Evolutionary conservation across 495 filamentous ascomycete species (phyloP).

Genomic region (Tuber magnatum): DNA sequence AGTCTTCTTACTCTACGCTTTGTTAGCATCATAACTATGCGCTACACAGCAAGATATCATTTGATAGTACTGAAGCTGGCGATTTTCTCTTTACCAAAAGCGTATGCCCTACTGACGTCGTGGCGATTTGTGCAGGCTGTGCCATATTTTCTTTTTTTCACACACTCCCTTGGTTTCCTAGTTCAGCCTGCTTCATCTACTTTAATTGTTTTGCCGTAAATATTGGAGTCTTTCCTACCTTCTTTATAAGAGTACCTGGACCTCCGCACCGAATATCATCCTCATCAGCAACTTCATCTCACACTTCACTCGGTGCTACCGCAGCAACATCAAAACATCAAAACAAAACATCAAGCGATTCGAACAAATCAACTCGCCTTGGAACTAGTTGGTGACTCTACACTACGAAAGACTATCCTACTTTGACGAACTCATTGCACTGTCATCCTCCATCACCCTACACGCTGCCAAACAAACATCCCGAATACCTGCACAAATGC

Average conservation of each 20-base stretch:
- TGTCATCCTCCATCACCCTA: background rate
- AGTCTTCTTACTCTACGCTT: constrained; percentile 4
- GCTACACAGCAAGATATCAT: constrained; percentile 14
- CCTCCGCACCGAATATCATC: background rate
- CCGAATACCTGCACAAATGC: background rate
- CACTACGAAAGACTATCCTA: background rate
- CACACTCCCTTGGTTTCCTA: background rate
- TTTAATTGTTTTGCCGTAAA: background rate
- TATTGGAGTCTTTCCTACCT: background rate
- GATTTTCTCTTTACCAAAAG: background rate
- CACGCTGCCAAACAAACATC: background rate
- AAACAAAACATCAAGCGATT: constrained; percentile 4
- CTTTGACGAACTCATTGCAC: background rate
- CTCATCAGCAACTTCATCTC: constrained; percentile 1
- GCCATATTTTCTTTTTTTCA: constrained; percentile 31
- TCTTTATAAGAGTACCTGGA: background rate
- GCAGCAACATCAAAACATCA: background rate
- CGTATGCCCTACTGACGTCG: constrained; percentile 32
- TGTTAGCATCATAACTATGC: background rate
- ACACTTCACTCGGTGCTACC: background rate
- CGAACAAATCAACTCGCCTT: background rate
- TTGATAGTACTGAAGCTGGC: constrained; percentile 1
- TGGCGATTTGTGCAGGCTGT: constrained; percentile 23
- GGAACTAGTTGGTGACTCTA: background rate
- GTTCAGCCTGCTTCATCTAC: background rate